Base-by-base conservation (phyloP, 2,329 filamentous ascomycete genomes). In the Sclerotinia borealis region DNA sequence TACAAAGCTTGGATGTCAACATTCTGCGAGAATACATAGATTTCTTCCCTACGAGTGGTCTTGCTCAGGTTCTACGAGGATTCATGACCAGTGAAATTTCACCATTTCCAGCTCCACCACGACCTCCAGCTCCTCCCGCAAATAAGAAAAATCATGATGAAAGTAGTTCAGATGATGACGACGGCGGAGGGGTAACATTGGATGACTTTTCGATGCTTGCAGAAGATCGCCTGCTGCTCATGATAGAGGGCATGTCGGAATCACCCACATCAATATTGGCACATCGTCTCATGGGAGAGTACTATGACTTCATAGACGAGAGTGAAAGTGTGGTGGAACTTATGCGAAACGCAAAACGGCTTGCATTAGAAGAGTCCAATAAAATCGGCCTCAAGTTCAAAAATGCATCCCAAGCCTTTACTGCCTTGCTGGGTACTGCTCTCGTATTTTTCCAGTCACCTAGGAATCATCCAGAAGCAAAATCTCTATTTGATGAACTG, bases 391-490 rank as follows among this genome's bases (percentile, higher is more conserved):
- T 96, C 49, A 74, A 77, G 1, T 86, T 96, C 58, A 79, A 81
- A 52, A 86, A 93, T 70, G 89, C 86, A 7, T 80, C 82, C 56
- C 91, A 96, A 75, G 85, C 90, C 1, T 82, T 95, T 61, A 90
- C 86, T 64, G 83, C 91, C 49, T 88, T 85, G 48, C 84, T 99
- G 9, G 95, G 85, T 11, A 97, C 92, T n/a, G 87, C 93, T 0
- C 77, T 98, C 25, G 91, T 99, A 2, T 90, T 92, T 70, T 91
- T 96, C 69, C 93, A 98, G 73, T 89, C 92, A 0, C 95, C 95
- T 0, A 86, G 91, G 65, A 88, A 98, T 72, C 95, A 99, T 70
- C 82, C 87, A 22, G 93, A 98, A 77, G 93, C 95, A 2, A 93
- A 91, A 73, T 76, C 77, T n/a, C 81, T 97, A 0, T 98, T 99